These are phyloP conservation scores for Trichoderma asperellum DNA, from an alignment of 2,329 filamentous ascomycete genomes.

Conservation along the genomic window DNA sequence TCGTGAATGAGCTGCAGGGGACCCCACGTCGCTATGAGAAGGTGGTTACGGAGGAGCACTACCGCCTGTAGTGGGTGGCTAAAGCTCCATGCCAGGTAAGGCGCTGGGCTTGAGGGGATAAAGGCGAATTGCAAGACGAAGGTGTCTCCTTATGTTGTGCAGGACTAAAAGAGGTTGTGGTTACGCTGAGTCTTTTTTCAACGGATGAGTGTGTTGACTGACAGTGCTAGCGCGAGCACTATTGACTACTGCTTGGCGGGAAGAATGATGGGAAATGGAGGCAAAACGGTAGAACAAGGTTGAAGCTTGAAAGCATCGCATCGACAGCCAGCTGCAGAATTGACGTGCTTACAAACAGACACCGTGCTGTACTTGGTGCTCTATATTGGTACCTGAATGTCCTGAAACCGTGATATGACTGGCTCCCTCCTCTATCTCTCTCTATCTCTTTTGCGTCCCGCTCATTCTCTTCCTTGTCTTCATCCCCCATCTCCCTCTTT, in stretches of 20 bases:
- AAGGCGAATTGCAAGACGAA: conserved; percentile 4
- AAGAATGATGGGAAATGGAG: background rate
- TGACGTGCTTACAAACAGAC: background rate
- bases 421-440: background rate
- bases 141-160: background rate
- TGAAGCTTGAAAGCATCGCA: background rate
- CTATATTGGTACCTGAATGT: background rate
- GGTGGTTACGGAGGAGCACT: background rate
- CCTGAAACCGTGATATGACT: conserved; percentile 11
- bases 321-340: background rate
- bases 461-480: background rate
- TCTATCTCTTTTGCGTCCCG: too few relatives aligned
- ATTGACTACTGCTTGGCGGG: background rate
- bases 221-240: conserved; percentile 1
- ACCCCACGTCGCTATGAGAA: conserved; percentile 18
- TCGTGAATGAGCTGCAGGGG: conserved; percentile 19
- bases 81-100: conserved; percentile 4
- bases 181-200: background rate
- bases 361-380: background rate
- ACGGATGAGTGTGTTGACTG: background rate
- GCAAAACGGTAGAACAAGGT: background rate
- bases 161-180: background rate
- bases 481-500: background rate
- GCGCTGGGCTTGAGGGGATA: conserved; percentile 5
- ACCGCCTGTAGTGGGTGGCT: background rate